Base-by-base conservation (phyloP, 1,284 basidiomycete genomes). In the Moesziomyces globuligerus region DNA sequence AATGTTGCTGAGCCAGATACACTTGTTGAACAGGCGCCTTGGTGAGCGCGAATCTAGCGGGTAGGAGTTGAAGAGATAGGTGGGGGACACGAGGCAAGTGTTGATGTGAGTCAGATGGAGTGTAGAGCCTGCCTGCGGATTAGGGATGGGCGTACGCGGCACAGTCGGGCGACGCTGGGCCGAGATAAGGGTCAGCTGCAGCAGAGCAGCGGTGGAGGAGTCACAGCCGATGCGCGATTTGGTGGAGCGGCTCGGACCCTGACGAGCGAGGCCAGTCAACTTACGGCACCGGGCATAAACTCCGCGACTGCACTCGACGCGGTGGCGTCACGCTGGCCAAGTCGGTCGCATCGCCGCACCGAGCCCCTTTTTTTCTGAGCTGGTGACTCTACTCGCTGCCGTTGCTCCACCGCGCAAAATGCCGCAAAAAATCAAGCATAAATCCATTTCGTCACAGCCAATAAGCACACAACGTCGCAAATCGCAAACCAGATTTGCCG, bases 141-240 rank as follows among this genome's bases (percentile, higher is more conserved):
- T 34, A 13, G 36, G 20, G 18, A 41, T 25, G 23, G 34, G 20
- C 40, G 46, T 38, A 47, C 37, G 26, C 39, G 17, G 39, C 18
- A 32, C 29, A 13, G 26, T 58, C 55, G 62, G 62, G 45, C 43
- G 62, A 50, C 28, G 18, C 18, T 50, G 48, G 28, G 46, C 62
- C 62, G 42, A 65, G 55, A 66, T 59, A 66, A 59, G 56, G 36
- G 17, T 3, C 21, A 21, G 20, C 47, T 25, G 43, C 26, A 26
- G 29, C n/a, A 13, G 29, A 15, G 15, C 13, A 25, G 49, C 54
- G 42, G 61, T 57, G 54, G 54, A 64, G 61, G 50, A 57, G 61
- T 65, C 61, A 65, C 38, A 25, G 29, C 48, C 50, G 42, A 60
- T 40, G 58, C 51, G n/a, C n/a, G n/a, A 60, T 28, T 29, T 24